Evolutionary conservation across 164 flowering plant genomes (phyloP).

Genomic region (Euptelea pleiosperma): DNA sequence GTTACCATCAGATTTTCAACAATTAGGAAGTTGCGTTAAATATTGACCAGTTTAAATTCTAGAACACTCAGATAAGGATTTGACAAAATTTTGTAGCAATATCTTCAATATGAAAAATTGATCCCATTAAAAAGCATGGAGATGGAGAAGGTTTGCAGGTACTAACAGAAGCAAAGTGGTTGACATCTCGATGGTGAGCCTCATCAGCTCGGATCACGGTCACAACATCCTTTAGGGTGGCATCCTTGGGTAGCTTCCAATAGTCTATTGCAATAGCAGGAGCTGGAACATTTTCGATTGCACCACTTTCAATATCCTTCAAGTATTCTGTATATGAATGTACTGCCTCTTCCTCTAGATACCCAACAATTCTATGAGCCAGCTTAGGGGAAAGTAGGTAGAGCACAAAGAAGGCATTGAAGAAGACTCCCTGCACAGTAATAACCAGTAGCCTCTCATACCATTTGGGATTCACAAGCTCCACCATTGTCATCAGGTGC

Average conservation of each 20-base stretch:
- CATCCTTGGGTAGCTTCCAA: slow-evolving; percentile 80
- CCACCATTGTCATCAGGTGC: slow-evolving; percentile 92
- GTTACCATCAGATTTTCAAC: too few species aligned
- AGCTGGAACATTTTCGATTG: slow-evolving; percentile 65
- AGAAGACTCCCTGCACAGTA: slow-evolving; percentile 76
- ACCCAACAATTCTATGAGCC: slow-evolving; percentile 81
- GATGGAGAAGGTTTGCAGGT: background rate
- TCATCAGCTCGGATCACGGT: slow-evolving; percentile 81
- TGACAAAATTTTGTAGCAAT: background rate
- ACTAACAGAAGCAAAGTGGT: slow-evolving; percentile 89
- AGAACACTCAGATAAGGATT: too few species aligned
- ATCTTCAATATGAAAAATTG: background rate
- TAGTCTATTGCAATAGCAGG: slow-evolving; percentile 93
- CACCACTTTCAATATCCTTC: slow-evolving; percentile 66
- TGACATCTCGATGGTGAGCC: slow-evolving; percentile 91
- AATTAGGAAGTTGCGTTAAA: too few species aligned
- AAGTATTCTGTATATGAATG: slow-evolving; percentile 82
- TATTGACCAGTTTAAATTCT: too few species aligned
- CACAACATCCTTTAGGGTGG: slow-evolving; percentile 71
- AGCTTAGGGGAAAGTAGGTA: slow-evolving; percentile 74
- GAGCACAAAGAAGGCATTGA: slow-evolving; percentile 65
- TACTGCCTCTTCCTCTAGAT: slow-evolving; percentile 84
- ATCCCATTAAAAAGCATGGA: background rate
- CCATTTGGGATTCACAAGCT: slow-evolving; percentile 82
- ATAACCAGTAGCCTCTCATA: slow-evolving; percentile 72